These are phyloP conservation scores for Sporothrix pallida DNA, from an alignment of 2,329 filamentous ascomycete genomes.

Conservation along the genomic window DNA sequence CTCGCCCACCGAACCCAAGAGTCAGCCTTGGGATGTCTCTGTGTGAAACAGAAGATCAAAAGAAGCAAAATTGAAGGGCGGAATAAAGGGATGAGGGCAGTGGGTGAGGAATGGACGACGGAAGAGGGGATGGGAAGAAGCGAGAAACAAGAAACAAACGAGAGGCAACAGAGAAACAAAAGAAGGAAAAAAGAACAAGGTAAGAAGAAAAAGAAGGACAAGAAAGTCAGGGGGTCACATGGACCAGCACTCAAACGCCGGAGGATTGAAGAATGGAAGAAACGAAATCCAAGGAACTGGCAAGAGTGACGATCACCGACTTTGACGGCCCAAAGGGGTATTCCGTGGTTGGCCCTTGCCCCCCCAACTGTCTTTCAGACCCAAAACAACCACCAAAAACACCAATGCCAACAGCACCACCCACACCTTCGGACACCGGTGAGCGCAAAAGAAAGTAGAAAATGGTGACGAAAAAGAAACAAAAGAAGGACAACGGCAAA, in stretches of 20 bases:
- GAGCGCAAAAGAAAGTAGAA: constrained; percentile 16
- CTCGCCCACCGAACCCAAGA: background rate
- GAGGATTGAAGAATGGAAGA: background rate
- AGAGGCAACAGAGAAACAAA: no score
- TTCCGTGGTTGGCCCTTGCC: background rate
- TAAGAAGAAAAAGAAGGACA: background rate
- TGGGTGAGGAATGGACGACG: no score
- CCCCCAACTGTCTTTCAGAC: background rate
- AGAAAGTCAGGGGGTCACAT: background rate
- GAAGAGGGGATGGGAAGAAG: no score
- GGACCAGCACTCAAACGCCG: background rate
- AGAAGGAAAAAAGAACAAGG: no score
- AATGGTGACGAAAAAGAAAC: background rate
- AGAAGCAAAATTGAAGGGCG: background rate
- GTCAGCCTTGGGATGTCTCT: constrained; percentile 19
- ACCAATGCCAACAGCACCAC: background rate
- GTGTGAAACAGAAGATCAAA: constrained; percentile 10
- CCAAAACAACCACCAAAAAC: no score
- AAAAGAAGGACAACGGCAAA: background rate
- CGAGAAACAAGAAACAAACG: no score
- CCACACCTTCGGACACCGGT: constrained; percentile 13
- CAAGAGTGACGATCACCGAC: constrained; percentile 3
- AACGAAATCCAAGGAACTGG: background rate
- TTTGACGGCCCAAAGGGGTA: constrained; percentile 17
- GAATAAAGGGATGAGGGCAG: background rate